A percentile compares a stretch with the other conserved stretches of the same genome.
Conservation (phyloP, 2,329 filamentous ascomycete species). For the Diplodia sapinea region DNA sequence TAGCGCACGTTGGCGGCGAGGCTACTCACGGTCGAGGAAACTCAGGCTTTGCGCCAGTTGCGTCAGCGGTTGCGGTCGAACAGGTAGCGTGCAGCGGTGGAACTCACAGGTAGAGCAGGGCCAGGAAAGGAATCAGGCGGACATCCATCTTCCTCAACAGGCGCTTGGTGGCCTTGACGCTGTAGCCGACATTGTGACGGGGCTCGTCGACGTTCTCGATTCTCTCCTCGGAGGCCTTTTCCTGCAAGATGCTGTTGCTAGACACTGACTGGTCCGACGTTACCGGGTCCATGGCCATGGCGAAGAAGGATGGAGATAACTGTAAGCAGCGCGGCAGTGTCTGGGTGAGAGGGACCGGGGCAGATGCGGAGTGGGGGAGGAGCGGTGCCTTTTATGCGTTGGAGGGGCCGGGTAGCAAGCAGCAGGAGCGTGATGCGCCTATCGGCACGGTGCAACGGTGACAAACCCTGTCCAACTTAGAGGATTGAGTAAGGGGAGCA, state of each 20-base stretch:
- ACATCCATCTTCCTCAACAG: slow-evolving; percentile 62
- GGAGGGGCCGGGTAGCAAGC: neutral
- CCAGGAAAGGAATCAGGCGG: slow-evolving; percentile 65
- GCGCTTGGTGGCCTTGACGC: slow-evolving; percentile 53
- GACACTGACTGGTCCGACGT: slow-evolving; percentile 19
- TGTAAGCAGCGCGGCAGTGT: slow-evolving; percentile 10
- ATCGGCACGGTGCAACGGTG: slow-evolving; percentile 27
- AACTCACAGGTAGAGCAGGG: slow-evolving; percentile 61
- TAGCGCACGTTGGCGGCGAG: neutral
- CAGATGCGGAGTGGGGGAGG: slow-evolving; percentile 9
- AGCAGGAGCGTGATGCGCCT: slow-evolving; percentile 14
- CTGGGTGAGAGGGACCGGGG: slow-evolving; percentile 6
- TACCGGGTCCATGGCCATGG: slow-evolving; percentile 21
- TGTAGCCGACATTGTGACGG: slow-evolving; percentile 39
- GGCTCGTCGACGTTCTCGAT: slow-evolving; percentile 12
- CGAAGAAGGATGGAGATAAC: neutral
- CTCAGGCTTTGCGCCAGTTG: slow-evolving; percentile 46
- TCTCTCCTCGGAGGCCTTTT: slow-evolving; percentile 13
- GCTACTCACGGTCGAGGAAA: slow-evolving; percentile 54
- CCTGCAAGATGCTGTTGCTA: slow-evolving; percentile 13
- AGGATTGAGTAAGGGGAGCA: slow-evolving; percentile 24
- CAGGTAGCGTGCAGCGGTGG: neutral
- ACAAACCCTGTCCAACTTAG: slow-evolving; percentile 22
- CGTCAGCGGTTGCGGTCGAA: slow-evolving; percentile 2
- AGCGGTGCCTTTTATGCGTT: slow-evolving; percentile 19